These are phyloP conservation scores for Russula earlei DNA, from an alignment of 768 basidiomycete species.

Conservation along the genomic window DNA sequence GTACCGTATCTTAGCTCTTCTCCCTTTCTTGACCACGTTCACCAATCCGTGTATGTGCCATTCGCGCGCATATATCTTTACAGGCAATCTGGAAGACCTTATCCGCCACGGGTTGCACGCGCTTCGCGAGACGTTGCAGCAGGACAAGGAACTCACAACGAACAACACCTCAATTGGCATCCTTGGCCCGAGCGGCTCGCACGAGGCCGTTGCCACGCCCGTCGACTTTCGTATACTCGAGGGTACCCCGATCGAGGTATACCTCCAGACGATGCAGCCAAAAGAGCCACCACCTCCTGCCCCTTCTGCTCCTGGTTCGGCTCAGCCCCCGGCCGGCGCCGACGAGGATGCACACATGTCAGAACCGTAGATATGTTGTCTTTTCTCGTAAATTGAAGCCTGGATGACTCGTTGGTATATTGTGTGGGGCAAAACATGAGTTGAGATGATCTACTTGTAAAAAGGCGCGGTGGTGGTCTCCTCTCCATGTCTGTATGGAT, in stretches of 20 bases:
- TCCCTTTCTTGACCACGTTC: not conserved
- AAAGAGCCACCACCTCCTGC: conserved; percentile 41
- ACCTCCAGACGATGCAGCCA: conserved; percentile 68
- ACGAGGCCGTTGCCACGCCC: conserved; percentile 41
- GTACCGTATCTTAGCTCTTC: conserved; percentile 33
- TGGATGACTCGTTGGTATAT: not conserved
- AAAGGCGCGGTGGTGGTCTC: not conserved
- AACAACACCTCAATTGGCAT: conserved; percentile 95
- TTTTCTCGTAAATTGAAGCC: not conserved
- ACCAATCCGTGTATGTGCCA: no score
- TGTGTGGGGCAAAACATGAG: not conserved
- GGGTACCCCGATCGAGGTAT: conserved; percentile 63
- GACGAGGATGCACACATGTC: conserved; percentile 87
- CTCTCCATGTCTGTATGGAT: not conserved
- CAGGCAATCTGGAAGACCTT: conserved; percentile 79
- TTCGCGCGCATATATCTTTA: no score
- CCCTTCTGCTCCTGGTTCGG: conserved; percentile 30
- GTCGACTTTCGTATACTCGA: conserved; percentile 81
- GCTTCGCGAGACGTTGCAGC: conserved; percentile 92
- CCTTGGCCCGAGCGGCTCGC: conserved; percentile 59
- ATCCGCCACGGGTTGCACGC: conserved; percentile 92
- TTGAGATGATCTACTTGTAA: conserved; percentile 1
- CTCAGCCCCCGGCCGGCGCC: conserved; percentile 30
- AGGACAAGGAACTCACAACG: conserved; percentile 91
- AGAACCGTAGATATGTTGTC: conserved; percentile 33